phyloP scores from a whole-genome alignment of 106 monocot genomes.

The Dioscorea alata region DNA sequence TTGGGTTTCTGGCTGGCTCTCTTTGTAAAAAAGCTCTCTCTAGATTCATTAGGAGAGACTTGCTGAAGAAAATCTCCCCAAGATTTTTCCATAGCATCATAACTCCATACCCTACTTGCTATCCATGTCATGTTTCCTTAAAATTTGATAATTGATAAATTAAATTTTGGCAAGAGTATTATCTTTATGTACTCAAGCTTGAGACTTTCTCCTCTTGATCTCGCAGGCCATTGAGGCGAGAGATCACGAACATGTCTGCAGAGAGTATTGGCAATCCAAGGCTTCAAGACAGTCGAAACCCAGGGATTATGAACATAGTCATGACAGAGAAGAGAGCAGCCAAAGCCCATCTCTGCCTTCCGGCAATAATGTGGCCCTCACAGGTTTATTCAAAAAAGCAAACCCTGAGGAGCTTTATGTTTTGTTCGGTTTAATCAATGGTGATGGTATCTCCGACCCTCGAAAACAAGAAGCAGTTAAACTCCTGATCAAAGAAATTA shows the following conservation, averaged over 20 bases:
- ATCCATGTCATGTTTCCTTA: no score
- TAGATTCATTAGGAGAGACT: no score
- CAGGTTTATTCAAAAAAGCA: slow-evolving; percentile 38
- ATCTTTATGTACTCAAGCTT: no score
- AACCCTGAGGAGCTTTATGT: slow-evolving; percentile 36
- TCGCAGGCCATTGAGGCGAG: slow-evolving; percentile 54
- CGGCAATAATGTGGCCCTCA: slow-evolving; percentile 16
- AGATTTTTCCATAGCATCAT: no score
- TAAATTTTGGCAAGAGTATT: no score
- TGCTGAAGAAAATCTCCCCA: no score
- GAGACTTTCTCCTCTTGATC: background rate
- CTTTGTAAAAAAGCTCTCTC: no score
- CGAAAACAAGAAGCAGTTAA: slow-evolving; percentile 4
- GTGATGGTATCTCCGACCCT: background rate
- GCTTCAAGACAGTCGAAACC: background rate
- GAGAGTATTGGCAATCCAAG: slow-evolving; percentile 49
- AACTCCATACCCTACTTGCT: no score
- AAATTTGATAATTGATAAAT: no score
- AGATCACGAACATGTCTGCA: slow-evolving; percentile 25
- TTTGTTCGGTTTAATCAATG: slow-evolving; percentile 20
- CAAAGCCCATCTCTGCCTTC: background rate
- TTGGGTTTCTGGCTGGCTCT: no score
- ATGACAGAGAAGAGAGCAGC: background rate
- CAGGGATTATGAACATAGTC: background rate
- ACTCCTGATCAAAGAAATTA: slow-evolving; percentile 30